These are phyloP conservation scores for Saturnispora mendoncae DNA, from an alignment of 805 yeast species.

Conservation along the genomic window DNA sequence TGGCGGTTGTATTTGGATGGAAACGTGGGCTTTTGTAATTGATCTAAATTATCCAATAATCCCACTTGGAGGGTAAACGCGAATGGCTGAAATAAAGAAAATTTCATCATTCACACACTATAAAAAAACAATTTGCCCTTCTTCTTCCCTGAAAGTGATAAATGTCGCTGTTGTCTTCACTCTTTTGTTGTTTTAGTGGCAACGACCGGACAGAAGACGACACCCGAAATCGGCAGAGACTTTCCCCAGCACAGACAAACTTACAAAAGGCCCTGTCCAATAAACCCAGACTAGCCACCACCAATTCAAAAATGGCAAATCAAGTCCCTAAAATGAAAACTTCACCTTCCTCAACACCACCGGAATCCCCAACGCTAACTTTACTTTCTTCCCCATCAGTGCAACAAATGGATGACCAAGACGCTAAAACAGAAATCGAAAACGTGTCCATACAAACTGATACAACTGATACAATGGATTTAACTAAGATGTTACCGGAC, in stretches of 20 bases:
- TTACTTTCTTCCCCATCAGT: background rate
- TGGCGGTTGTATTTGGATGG: too few species aligned
- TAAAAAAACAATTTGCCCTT: background rate
- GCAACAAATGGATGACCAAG: conserved; percentile 2
- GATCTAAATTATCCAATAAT: too few species aligned
- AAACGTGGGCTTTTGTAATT: too few species aligned
- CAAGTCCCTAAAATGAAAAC: background rate
- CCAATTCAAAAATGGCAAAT: background rate
- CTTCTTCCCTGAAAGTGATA: background rate
- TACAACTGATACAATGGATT: conserved; percentile 38
- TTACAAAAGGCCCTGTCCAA: conserved; percentile 28
- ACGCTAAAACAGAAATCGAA: conserved; percentile 13
- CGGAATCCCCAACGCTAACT: background rate
- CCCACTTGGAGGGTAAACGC: too few species aligned
- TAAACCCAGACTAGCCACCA: conserved; percentile 9
- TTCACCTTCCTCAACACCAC: background rate
- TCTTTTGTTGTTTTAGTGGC: conserved; percentile 31
- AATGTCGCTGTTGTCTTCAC: conserved; percentile 29
- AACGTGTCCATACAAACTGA: conserved; percentile 28
- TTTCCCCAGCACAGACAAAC: conserved; percentile 27
- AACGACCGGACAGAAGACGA: conserved; percentile 24
- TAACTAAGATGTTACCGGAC: conserved; percentile 60
- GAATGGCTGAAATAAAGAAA: too few species aligned
- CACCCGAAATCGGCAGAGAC: conserved; percentile 19
- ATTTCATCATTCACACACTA: too few species aligned